These are phyloP conservation scores for Tetradesmus lagerheimii DNA, from an alignment of 139 green algal species.

Conservation along the genomic window DNA sequence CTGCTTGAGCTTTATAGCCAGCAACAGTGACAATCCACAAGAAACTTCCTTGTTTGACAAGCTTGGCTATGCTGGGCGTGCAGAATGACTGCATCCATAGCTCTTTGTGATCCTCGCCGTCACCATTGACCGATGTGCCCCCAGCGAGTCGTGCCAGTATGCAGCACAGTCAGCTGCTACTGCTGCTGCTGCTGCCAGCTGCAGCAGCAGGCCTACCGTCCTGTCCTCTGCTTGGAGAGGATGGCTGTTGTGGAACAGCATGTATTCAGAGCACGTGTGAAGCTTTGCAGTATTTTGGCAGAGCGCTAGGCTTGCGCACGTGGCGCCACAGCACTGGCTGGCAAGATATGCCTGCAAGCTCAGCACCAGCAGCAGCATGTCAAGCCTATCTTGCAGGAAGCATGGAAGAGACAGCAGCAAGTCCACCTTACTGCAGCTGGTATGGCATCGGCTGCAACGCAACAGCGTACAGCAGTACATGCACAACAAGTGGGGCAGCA, in stretches of 20 bases:
- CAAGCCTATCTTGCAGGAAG: not conserved
- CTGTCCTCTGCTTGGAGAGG: not conserved
- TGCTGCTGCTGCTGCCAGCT: not conserved
- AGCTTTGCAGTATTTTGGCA: not conserved
- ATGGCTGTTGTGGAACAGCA: constrained; percentile 6
- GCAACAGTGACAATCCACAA: not conserved
- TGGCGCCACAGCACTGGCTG: constrained; percentile 5
- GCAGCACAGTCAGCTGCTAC: not conserved
- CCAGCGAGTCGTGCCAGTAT: not conserved
- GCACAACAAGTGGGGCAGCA: not conserved
- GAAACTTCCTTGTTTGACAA: not conserved
- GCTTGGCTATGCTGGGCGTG: not conserved
- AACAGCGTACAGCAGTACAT: not conserved
- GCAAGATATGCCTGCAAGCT: not conserved
- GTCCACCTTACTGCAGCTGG: constrained; percentile 21
- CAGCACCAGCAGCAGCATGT: not conserved
- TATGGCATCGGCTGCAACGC: constrained; percentile 22
- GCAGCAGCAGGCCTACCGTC: not conserved
- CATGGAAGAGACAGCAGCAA: not conserved
- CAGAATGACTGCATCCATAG: not conserved
- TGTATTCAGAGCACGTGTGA: not conserved
- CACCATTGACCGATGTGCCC: not conserved
- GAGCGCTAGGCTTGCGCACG: not conserved
- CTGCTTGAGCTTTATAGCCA: not conserved
- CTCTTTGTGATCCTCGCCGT: not conserved